Evolutionary conservation across 2,329 filamentous ascomycete species (phyloP), one percentile per base, ranked within the genome.

Genomic region (Pseudopyricularia cyperi): DNA sequence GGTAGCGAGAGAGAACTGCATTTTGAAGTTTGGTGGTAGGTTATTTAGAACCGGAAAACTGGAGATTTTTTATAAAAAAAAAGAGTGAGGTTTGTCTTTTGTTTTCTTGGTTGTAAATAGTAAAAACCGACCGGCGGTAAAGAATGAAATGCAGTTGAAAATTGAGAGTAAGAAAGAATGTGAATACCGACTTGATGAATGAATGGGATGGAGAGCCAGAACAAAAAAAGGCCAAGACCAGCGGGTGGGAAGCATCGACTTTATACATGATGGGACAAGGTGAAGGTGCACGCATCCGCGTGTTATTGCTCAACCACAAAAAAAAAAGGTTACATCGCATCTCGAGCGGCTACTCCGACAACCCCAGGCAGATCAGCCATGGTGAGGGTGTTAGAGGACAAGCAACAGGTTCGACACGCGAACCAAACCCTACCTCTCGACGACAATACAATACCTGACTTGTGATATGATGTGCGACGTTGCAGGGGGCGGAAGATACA

Each of bases 61-160:
- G 47, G 15, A 14, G 46, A 12, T 44, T 17, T 8, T 44, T 24
- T 44, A 44, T 19, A 19, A 22, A 49, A 37, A 8, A 37, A 34
- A 49, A 35, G 22, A 14, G 22, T 33, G n/a, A n/a, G n/a, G n/a
- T n/a, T n/a, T n/a, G n/a, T n/a, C n/a, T n/a, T n/a, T n/a, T n/a
- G n/a, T n/a, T n/a, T n/a, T n/a, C 15, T 48, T 49, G 32, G 19
- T 49, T 49, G 14, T 28, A 22, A 34, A 37, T 4, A 34, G 22
- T 49, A 49, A 33, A 33, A 34, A 49, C 47, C 47, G 47, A 49
- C 47, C 47, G 47, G 47, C 47, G 47, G 47, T 34, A 49, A 22
- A 49, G 47, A 49, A 49, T 49, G 17, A 30, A 49, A 49, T 22
- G 19, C 34, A 34, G 30, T 30, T 34, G 47, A 37, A 17, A 33